Evolutionary conservation across 345 rosid genomes (phyloP).

Genomic region (Eucalyptus globulus): DNA sequence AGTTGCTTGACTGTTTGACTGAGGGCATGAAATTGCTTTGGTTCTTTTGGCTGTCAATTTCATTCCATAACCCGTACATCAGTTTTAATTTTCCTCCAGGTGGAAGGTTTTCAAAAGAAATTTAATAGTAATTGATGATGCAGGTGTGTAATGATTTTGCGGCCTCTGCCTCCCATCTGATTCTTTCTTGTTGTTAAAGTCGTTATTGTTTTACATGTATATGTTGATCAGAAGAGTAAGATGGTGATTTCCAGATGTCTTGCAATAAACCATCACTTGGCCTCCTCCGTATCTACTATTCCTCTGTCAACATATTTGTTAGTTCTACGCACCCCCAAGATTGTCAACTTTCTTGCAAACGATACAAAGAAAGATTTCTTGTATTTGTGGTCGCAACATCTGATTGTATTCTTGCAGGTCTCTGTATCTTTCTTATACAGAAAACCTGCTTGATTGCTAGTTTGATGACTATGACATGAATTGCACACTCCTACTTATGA

Average conservation of each 20-base stretch:
- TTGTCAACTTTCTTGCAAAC: background rate
- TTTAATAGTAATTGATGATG: background rate
- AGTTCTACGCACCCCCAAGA: background rate
- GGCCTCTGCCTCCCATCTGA: background rate
- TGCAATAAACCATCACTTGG: background rate
- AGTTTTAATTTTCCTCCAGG: background rate
- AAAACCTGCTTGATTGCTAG: background rate
- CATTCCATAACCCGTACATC: background rate
- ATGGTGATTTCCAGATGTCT: background rate
- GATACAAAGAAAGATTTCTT: background rate
- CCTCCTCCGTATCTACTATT: background rate
- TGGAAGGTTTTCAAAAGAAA: background rate
- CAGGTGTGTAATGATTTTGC: background rate
- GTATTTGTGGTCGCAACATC: background rate
- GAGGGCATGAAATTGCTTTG: background rate
- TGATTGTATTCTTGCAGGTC: background rate
- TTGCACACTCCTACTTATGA: background rate
- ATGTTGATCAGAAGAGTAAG: background rate
- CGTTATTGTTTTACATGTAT: background rate
- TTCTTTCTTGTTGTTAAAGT: background rate
- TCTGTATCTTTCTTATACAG: background rate
- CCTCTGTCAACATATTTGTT: background rate
- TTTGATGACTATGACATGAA: background rate
- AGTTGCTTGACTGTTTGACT: background rate
- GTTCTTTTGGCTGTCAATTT: background rate